Percentiles rank a stretch among this genome's conserved stretches.
Evolutionary conservation across 2,329 filamentous ascomycete species (phyloP).

Genomic region (Talaromyces verruculosus): DNA sequence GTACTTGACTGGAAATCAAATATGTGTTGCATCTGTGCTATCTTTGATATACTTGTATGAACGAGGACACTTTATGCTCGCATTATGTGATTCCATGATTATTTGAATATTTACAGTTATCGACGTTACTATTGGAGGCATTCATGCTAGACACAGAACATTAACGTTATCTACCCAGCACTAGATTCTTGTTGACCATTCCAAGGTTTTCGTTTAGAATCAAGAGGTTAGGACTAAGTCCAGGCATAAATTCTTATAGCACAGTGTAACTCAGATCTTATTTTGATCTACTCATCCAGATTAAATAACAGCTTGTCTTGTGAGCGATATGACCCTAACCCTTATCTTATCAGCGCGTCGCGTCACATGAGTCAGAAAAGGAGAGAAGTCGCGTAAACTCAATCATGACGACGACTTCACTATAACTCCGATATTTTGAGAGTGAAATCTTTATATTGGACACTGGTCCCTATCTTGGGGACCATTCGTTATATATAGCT

Average conservation of each 20-base stretch:
- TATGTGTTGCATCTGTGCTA: background rate
- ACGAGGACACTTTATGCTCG: background rate
- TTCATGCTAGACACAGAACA: background rate
- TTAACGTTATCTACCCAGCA: background rate
- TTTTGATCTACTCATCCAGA: too few relatives aligned
- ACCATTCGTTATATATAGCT: background rate
- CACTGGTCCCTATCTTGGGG: background rate
- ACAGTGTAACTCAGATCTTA: too few relatives aligned
- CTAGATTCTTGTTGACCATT: background rate
- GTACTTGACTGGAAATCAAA: background rate
- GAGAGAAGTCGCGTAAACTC: background rate
- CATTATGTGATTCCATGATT: background rate
- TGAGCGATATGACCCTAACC: background rate
- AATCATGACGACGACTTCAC: background rate
- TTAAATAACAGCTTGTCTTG: background rate
- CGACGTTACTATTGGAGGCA: background rate
- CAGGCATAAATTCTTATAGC: too few relatives aligned
- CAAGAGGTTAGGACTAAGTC: too few relatives aligned
- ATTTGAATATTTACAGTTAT: background rate
- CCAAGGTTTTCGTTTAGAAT: too few relatives aligned
- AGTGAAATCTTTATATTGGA: background rate
- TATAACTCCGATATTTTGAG: background rate
- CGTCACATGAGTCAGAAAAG: background rate
- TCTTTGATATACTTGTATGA: background rate
- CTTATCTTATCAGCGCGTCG: background rate